phyloP scores from a whole-genome alignment of 192 early-diverging fungal species.

The Gonapodya prolifera region DNA sequence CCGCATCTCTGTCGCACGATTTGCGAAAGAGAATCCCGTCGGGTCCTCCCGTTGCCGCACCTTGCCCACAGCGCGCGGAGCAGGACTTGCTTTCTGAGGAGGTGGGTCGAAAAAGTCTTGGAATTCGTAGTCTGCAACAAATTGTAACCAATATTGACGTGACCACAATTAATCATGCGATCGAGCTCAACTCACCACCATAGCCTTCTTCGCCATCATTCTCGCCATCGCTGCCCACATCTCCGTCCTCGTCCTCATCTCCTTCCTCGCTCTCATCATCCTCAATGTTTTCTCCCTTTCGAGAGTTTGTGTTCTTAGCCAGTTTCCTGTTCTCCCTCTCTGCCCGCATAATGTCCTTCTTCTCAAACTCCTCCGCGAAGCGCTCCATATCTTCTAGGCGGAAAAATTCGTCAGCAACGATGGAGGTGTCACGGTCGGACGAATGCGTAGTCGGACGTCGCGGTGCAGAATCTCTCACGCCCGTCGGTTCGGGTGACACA shows the following conservation, averaged over 20 bases:
- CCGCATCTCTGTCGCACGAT: conserved; percentile 19
- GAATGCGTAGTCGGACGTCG: background rate
- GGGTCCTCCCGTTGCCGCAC: too few species aligned
- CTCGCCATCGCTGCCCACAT: conserved; percentile 48
- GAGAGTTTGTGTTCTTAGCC: conserved; percentile 39
- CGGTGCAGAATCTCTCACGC: background rate
- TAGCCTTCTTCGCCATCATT: conserved; percentile 38
- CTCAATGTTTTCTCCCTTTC: conserved; percentile 31
- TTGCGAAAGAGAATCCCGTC: background rate
- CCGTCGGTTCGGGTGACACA: too few species aligned
- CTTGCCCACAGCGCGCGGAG: too few species aligned
- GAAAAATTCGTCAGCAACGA: conserved; percentile 91
- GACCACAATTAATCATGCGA: background rate
- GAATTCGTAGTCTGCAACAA: conserved; percentile 56
- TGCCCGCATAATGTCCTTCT: conserved; percentile 32
- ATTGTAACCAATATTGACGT: background rate
- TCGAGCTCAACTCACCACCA: conserved; percentile 14
- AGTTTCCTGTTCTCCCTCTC: conserved; percentile 25
- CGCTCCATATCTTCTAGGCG: conserved; percentile 71
- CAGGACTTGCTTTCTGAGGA: too few species aligned
- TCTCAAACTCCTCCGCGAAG: conserved; percentile 72
- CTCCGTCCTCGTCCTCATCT: conserved; percentile 39
- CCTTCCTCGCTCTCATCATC: conserved; percentile 55
- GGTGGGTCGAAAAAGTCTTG: conserved; percentile 75
- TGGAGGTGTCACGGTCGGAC: conserved; percentile 25